Base-by-base conservation (phyloP, 257 asterid genomes). In the Parsonsia alboflavescens region DNA sequence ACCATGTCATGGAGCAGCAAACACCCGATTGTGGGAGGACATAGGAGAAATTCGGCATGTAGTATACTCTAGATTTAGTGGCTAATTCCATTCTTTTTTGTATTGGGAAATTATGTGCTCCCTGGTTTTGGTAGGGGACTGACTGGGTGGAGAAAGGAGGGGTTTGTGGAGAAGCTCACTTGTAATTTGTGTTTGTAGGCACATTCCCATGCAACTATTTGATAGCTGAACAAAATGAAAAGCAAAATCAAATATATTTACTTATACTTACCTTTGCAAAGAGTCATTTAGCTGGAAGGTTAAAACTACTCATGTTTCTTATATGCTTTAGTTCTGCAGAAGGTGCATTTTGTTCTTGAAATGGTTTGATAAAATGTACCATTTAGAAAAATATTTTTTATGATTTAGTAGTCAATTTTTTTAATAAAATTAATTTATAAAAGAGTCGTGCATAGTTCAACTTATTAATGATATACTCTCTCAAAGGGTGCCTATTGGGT, bases 101-200 rank as follows among this genome's bases (percentile, higher is more conserved):
- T 66, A 52, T 74, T 22, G 74, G 76, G 78, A 71, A 54, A 70
- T 62, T 73, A 17, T 52, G 59, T 75, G 83, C 83, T 75, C 68
- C 59, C 82, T 70, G 41, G 72, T 80, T 83, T 78, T 19, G 59
- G 59, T 15, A 24, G 56, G 56, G 21, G 12, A 0, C 10, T 9
- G 50, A n/a, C n/a, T n/a, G 11, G 50, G 50, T 10, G 50, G 50
- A 46, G 50, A 11, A 45, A 11, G n/a, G n/a, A 1, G 21, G 56
- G n/a, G 56, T 19, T n/a, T 48, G 17, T 6, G 80, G 75, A 36
- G 49, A 30, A 64, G 61, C 56, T n/a, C n/a, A 53, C 68, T 73
- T 62, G 57, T 56, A 33, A 69, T 49, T 79, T 70, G 42, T 83
- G 49, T 57, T 36, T 78, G 77, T 70, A 58, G 78, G 83, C 85